A percentile compares a stretch with the other conserved stretches of the same genome.
These are phyloP conservation scores for Solanum bulbocastanum DNA, from an alignment of 257 asterid genomes.

Conservation along the genomic window DNA sequence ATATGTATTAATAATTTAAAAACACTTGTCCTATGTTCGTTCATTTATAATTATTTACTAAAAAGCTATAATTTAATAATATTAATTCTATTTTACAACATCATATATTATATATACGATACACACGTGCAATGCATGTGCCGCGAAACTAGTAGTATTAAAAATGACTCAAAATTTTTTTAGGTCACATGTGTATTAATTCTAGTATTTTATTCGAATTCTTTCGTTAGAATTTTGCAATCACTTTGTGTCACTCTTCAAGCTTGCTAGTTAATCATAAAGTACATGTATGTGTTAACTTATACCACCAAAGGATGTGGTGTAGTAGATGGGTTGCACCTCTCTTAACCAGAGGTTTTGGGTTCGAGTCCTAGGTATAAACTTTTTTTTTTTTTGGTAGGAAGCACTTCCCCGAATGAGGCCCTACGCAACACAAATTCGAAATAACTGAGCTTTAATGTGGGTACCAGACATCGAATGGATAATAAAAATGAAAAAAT, in stretches of 20 bases:
- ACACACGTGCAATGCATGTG: no score
- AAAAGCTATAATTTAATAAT: no score
- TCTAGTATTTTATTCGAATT: background rate
- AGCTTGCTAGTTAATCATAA: background rate
- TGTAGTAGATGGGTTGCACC: fast-evolving
- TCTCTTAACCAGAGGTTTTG: no score
- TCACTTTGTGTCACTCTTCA: background rate
- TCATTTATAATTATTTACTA: no score
- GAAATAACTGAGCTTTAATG: no score
- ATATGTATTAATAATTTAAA: no score
- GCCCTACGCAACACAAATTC: background rate
- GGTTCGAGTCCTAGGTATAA: background rate
- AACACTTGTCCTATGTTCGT: no score
- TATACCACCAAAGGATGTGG: fast-evolving
- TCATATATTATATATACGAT: no score
- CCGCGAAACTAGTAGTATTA: background rate
- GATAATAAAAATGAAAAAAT: no score
- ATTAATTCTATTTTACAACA: no score
- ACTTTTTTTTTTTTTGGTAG: background rate
- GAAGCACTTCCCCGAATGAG: background rate
- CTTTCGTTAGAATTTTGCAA: background rate
- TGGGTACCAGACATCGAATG: background rate
- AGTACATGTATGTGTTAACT: background rate
- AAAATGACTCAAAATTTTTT: background rate
- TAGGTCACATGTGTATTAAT: background rate